Base-by-base conservation (phyloP, 2,329 filamentous ascomycete species). In the Colletotrichum lindemuthianum region DNA sequence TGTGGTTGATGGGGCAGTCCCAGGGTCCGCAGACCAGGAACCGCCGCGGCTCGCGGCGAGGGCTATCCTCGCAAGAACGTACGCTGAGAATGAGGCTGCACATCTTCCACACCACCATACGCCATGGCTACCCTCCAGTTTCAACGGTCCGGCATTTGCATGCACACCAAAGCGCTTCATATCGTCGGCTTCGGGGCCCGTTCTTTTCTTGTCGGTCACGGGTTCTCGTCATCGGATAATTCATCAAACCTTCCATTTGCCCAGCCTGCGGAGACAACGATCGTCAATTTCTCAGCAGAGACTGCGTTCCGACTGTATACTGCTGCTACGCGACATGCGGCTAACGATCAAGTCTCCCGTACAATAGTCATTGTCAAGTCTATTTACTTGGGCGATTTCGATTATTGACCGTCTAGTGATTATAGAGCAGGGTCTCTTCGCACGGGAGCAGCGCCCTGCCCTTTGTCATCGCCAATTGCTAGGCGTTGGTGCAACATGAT, bases 1-100 rank as follows among this genome's bases (percentile, higher is more conserved):
- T 66, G 63, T 66, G 63, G 59, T 59, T 59, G 59, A 66, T 64
- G 59, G 59, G 64, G 59, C 50, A 48, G 43, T 16, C 43, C 49
- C 49, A 37, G 48, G 41, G 53, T 49, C 44, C 32, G 12, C 16
- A 43, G 52, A 59, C 53, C 16, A 40, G 63, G 59, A 57, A 59
- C 39, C 53, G 63, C 63, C 33, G 59, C 52, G 32, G 34, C 9
- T 9, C 32, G 15, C 11, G 13, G 39, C 63, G 63, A 59, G 63
- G 63, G 45, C 54, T n/a, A 66, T 43, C 48, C 63, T 66, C 63
- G 63, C 63, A 61, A 44, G 24, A 7, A 59, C 49, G 53, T 15
- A 53, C 33, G 59, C 59, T 64, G 63, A 66, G 63, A 66, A 59
- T 40, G 63, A 66, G 59, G 63, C 63, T 66, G 63, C 63, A 66